A percentile compares a stretch with the other conserved stretches of the same genome.
phyloP scores from a whole-genome alignment of 208 protist genomes.

The Crithidia acanthocephali region DNA sequence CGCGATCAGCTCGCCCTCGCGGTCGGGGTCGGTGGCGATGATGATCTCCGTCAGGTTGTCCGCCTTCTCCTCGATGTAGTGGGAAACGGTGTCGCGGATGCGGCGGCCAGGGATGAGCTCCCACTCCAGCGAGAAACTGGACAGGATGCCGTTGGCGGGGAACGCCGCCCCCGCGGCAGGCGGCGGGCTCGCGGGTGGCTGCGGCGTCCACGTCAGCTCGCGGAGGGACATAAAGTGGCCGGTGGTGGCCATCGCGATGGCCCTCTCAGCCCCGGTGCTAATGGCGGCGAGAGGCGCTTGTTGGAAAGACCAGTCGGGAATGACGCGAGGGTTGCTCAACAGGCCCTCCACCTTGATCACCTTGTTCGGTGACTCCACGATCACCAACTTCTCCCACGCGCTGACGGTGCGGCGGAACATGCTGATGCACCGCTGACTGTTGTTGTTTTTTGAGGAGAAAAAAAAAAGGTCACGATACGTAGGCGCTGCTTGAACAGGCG shows the following conservation, averaged over 20 bases:
- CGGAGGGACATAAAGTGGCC: constrained; percentile 90
- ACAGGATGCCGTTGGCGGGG: constrained; percentile 62
- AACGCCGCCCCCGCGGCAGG: constrained; percentile 36
- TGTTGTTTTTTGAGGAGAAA: neutral
- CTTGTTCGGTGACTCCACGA: constrained; percentile 94
- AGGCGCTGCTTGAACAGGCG: neutral
- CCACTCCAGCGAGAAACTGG: constrained; percentile 78
- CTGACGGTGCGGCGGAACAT: constrained; percentile 68
- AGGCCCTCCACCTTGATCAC: constrained; percentile 89
- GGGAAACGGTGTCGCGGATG: constrained; percentile 83
- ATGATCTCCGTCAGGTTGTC: constrained; percentile 90
- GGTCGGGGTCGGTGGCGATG: constrained; percentile 91
- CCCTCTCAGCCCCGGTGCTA: constrained; percentile 66
- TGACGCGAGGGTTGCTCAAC: constrained; percentile 77
- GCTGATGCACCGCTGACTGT: constrained; percentile 6
- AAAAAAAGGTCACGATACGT: neutral
- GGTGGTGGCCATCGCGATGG: constrained; percentile 84
- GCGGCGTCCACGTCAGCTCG: constrained; percentile 74
- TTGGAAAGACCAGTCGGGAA: constrained; percentile 88
- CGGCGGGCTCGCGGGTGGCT: constrained; percentile 9
- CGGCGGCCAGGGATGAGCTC: constrained; percentile 71
- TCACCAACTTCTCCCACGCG: constrained; percentile 83
- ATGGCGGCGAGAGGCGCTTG: constrained; percentile 45
- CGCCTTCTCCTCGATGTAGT: constrained; percentile 80
- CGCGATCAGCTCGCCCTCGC: constrained; percentile 92